A percentile compares a stretch with the other conserved stretches of the same genome.
phyloP scores from a whole-genome alignment of 2,329 filamentous ascomycete genomes.

The Stagonosporopsis cucurbitacearum region DNA sequence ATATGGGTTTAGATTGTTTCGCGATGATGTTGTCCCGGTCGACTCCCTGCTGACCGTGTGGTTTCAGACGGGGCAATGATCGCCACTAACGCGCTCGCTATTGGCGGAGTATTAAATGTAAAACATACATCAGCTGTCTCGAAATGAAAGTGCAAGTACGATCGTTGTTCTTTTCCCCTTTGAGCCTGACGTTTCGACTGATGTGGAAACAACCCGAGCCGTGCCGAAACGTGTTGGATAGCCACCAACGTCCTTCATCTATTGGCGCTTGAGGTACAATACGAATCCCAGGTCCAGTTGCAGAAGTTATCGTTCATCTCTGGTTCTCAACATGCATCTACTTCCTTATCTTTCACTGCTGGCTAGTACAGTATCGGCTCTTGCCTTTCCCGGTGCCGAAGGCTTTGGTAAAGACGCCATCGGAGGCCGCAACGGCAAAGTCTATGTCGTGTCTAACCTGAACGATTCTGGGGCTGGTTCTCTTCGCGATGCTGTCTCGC shows the following conservation, averaged over 20 bases:
- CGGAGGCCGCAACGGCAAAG: slow-evolving; percentile 55
- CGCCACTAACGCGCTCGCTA: background rate
- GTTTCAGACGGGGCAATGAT: slow-evolving; percentile 14
- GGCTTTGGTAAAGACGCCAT: slow-evolving; percentile 57
- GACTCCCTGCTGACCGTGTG: background rate
- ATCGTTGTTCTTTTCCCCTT: background rate
- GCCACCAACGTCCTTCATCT: background rate
- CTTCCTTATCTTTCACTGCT: slow-evolving; percentile 26
- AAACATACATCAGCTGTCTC: slow-evolving; percentile 1
- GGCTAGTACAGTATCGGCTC: slow-evolving; percentile 24
- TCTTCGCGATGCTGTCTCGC: slow-evolving; percentile 59
- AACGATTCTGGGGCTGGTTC: slow-evolving; percentile 58
- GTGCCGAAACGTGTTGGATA: background rate
- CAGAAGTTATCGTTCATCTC: background rate
- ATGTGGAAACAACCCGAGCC: background rate
- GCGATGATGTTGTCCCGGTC: slow-evolving; percentile 2
- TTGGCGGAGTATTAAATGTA: slow-evolving; percentile 14
- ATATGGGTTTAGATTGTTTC: slow-evolving; percentile 1
- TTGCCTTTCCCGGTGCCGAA: slow-evolving; percentile 60
- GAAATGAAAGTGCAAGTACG: slow-evolving; percentile 5
- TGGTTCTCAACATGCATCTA: slow-evolving; percentile 22
- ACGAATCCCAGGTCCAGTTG: background rate
- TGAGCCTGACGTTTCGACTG: background rate
- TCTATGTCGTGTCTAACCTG: slow-evolving; percentile 59
- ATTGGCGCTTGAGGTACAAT: background rate